Conservation (phyloP, 192 early-diverging fungal species). For the Linderina pennispora region DNA sequence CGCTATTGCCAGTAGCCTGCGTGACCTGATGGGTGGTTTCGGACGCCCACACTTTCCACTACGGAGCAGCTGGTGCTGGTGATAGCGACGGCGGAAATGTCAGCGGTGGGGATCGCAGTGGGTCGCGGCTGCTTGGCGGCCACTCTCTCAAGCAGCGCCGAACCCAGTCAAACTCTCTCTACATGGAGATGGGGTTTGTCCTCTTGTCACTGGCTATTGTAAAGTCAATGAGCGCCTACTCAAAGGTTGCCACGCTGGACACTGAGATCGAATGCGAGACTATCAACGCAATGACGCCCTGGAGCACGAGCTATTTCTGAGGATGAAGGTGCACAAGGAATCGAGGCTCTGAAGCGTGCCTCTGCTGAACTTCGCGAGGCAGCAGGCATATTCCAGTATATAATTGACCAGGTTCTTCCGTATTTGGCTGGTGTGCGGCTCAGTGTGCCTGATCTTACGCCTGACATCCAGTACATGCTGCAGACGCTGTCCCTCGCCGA, state of each 20-base stretch:
- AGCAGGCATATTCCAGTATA: constrained; percentile 38
- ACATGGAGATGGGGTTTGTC: constrained; percentile 43
- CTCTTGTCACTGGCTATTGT: constrained; percentile 33
- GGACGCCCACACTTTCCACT: constrained; percentile 14
- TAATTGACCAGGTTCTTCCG: constrained; percentile 35
- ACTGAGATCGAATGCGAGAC: constrained; percentile 44
- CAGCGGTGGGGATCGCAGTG: background rate
- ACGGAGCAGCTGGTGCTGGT: constrained; percentile 6
- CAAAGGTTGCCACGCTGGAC: constrained; percentile 35
- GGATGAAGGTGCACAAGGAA: constrained; percentile 35
- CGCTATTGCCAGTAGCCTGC: constrained; percentile 30
- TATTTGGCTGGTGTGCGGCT: constrained; percentile 17
- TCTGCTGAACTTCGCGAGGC: constrained; percentile 42
- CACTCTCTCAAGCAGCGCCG: constrained; percentile 29
- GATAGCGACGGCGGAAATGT: constrained; percentile 19
- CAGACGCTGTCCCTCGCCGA: constrained; percentile 42
- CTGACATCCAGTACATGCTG: constrained; percentile 47
- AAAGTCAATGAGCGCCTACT: constrained; percentile 45
- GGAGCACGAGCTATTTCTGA: constrained; percentile 7
- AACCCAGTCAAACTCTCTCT: constrained; percentile 36
- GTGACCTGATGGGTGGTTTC: constrained; percentile 16
- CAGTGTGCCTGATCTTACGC: constrained; percentile 35
- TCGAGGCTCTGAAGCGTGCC: constrained; percentile 38
- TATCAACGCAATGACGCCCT: constrained; percentile 37
- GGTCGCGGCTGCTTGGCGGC: constrained; percentile 15